These are phyloP conservation scores for Lentinula sp. DNA, from an alignment of 768 basidiomycete species.

Conservation along the genomic window DNA sequence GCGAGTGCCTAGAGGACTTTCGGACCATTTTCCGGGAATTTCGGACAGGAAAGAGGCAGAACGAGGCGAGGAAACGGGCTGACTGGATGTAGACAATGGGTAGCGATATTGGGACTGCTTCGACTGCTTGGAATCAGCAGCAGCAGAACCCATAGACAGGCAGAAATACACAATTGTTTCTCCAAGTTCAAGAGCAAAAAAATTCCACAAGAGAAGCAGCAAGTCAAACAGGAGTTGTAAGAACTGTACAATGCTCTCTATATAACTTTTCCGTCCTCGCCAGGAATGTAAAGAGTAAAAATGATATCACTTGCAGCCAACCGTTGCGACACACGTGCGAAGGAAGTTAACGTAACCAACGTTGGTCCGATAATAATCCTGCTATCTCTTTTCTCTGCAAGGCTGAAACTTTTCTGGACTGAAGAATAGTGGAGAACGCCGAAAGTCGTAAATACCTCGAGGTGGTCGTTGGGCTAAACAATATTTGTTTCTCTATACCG, in stretches of 20 bases:
- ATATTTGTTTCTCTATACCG: neutral
- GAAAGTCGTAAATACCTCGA: neutral
- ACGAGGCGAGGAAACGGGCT: slow-evolving; percentile 13
- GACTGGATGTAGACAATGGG: slow-evolving; percentile 13
- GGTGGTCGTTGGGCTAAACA: neutral
- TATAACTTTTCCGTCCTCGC: neutral
- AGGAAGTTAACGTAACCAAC: neutral
- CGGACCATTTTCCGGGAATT: neutral
- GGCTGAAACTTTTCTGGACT: neutral
- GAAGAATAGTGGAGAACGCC: neutral
- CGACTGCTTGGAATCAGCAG: neutral
- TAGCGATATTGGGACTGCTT: neutral
- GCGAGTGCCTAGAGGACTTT: neutral
- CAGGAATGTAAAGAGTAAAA: neutral
- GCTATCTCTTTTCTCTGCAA: neutral
- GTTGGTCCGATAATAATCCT: neutral
- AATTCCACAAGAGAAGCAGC: neutral
- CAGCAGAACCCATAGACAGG: slow-evolving; percentile 1
- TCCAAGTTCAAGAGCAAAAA: neutral
- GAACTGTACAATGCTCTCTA: neutral
- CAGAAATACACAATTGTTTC: neutral
- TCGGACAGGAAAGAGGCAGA: slow-evolving; percentile 8
- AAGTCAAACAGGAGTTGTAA: slow-evolving; percentile 1
- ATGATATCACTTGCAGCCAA: neutral
- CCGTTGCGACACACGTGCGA: slow-evolving; percentile 1